Percentiles rank a stretch among this genome's conserved stretches.
phyloP scores from a whole-genome alignment of 768 basidiomycete genomes.

The Cubamyces lactineus region DNA sequence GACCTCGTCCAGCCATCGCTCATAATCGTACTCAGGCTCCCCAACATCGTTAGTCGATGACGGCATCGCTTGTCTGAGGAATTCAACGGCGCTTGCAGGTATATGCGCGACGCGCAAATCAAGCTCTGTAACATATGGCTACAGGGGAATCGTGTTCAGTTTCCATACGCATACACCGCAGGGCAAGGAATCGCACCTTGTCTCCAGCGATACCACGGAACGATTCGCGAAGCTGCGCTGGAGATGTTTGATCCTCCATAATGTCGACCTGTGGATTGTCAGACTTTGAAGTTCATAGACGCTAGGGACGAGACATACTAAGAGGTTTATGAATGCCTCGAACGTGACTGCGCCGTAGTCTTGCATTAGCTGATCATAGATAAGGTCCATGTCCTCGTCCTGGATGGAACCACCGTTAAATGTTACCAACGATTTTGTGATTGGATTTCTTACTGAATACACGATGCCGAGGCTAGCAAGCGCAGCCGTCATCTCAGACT shows the following conservation, averaged over 20 bases:
- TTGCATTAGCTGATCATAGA: conserved; percentile 76
- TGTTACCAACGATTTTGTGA: background rate
- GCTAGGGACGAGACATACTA: conserved; percentile 53
- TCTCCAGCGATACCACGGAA: conserved; percentile 91
- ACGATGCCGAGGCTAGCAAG: conserved; percentile 93
- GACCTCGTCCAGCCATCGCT: conserved; percentile 79
- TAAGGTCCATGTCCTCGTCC: conserved; percentile 87
- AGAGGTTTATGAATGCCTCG: conserved; percentile 91
- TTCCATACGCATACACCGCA: background rate
- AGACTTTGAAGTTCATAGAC: background rate
- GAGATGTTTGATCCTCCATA: conserved; percentile 92
- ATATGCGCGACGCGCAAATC: conserved; percentile 87
- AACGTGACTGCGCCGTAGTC: conserved; percentile 90
- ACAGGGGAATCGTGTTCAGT: conserved; percentile 23
- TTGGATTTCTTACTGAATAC: conserved; percentile 63
- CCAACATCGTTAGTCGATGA: conserved; percentile 50
- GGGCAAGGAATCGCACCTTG: conserved; percentile 58
- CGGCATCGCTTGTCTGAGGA: conserved; percentile 85
- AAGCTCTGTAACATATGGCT: conserved; percentile 93
- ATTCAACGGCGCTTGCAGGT: conserved; percentile 74
- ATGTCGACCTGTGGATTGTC: conserved; percentile 75
- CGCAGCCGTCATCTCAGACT: conserved; percentile 91
- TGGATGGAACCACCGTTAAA: conserved; percentile 30
- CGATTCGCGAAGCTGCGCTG: conserved; percentile 88
- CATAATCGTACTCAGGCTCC: conserved; percentile 79